Percentiles rank a stretch among this genome's conserved stretches.
These are phyloP conservation scores for Magnolia sinica DNA, from an alignment of 164 flowering plant species.

Conservation along the genomic window DNA sequence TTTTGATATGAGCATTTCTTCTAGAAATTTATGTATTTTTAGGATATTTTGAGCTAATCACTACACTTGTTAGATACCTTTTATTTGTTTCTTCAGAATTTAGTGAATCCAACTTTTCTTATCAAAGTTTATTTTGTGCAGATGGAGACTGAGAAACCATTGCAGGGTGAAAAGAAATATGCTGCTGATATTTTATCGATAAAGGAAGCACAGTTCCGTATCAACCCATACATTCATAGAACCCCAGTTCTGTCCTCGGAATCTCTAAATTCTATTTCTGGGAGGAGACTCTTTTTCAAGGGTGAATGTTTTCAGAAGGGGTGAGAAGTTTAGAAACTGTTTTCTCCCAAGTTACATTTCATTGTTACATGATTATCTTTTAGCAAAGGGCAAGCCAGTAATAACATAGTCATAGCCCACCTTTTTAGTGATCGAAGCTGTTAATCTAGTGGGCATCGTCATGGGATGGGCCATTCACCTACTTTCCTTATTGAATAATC, in stretches of 20 bases:
- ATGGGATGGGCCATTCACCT: neutral
- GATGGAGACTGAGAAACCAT: slow-evolving; percentile 30
- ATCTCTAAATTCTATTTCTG: slow-evolving; percentile 58
- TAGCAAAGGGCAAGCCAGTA: neutral
- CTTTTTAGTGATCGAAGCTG: neutral
- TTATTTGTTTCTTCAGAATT: too few species aligned
- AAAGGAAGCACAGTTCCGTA: slow-evolving; percentile 65
- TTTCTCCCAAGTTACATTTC: neutral
- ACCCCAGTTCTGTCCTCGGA: slow-evolving; percentile 75
- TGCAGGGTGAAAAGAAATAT: slow-evolving; percentile 34
- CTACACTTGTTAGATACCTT: neutral
- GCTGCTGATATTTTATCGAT: slow-evolving; percentile 77
- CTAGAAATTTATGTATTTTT: neutral
- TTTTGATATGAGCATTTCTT: neutral
- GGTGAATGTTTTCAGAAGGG: slow-evolving; percentile 93
- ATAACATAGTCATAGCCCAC: neutral
- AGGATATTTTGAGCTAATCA: neutral
- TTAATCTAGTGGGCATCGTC: neutral
- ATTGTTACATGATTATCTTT: neutral
- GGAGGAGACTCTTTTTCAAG: slow-evolving; percentile 67
- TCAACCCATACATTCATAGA: slow-evolving; percentile 47
- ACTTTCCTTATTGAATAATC: too few species aligned
- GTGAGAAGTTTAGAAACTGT: slow-evolving; percentile 36
- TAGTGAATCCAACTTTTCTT: neutral
- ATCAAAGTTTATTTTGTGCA: neutral